A percentile compares a stretch with the other conserved stretches of the same genome.
These are phyloP conservation scores for Populus tomentosa DNA, from an alignment of 441 rosid species.

Conservation along the genomic window DNA sequence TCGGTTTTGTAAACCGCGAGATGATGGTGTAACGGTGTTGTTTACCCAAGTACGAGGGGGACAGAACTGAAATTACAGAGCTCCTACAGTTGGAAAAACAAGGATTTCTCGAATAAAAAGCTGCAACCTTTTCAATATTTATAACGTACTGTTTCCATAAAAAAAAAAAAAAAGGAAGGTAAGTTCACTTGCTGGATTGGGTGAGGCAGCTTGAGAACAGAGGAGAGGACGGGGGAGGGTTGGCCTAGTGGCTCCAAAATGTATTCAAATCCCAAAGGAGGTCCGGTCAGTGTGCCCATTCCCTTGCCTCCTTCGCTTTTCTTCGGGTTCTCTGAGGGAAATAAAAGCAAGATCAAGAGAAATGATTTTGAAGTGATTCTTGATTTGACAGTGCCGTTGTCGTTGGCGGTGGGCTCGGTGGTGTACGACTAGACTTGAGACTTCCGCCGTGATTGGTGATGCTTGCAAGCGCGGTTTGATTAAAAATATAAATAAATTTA, in stretches of 20 bases:
- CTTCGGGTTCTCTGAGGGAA: slow-evolving; percentile 16
- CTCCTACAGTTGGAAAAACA: no score
- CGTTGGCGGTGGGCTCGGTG: slow-evolving; percentile 23
- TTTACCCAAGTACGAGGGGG: no score
- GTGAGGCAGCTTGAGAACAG: slow-evolving; percentile 5
- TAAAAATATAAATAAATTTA: no score
- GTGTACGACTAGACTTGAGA: background rate
- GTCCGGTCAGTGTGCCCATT: slow-evolving; percentile 29
- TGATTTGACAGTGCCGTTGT: slow-evolving; percentile 41
- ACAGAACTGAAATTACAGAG: no score
- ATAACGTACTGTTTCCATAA: no score
- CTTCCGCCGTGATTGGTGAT: no score
- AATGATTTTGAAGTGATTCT: slow-evolving; percentile 30
- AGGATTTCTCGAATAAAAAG: no score
- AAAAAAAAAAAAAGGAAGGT: no score
- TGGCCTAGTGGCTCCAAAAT: background rate
- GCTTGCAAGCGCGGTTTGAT: no score
- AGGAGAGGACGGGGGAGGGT: background rate
- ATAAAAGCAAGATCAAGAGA: background rate
- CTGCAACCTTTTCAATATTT: no score
- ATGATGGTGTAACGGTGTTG: no score
- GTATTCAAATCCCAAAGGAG: background rate
- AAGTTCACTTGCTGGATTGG: background rate
- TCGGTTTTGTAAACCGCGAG: no score
- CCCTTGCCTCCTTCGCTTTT: slow-evolving; percentile 3